Base-by-base conservation (phyloP, 2,329 filamentous ascomycete genomes). In the Paracorniculantispora psalliotae region DNA sequence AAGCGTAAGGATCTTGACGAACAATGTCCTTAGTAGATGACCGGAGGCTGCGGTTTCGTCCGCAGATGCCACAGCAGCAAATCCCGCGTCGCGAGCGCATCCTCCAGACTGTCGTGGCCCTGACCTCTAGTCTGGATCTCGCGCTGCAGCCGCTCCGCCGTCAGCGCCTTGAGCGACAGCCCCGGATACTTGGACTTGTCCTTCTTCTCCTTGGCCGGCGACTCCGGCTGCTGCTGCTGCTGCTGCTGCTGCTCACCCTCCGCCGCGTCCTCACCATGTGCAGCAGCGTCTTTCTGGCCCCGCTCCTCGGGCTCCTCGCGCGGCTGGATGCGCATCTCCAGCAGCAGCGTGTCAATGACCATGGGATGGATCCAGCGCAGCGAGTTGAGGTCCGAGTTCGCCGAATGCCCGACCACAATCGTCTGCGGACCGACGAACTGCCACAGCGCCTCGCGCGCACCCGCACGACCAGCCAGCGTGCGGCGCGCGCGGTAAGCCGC, bases 341-440 rank as follows among this genome's bases (percentile, higher is more conserved):
- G 60, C 2, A 74, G 26, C n/a, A 72, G 65, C 0, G 79, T 80
- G 63, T 83, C 80, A 19, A 82, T 68, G 0, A 82, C 66, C 0
- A 62, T 59, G 0, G 57, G 56, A 62, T 82, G 80, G 13, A 79
- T 75, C 77, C 78, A 80, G n/a, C 79, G 70, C 61, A 83, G 65
- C 1, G 73, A 68, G 0, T 65, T 64, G 19, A 83, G 63, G 61
- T 82, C 80, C 37, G 71, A 69, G 10, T 73, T 64, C 1, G 72
- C 74, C 0, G 71, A 72, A 55, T 84, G 81, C 0, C 75, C 75
- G 2, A 84, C 69, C 7, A 84, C 69, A 9, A 82, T 69, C 0
- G 81, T 84, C 0, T 75, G 63, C 0, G 73, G 73, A 0, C 75
- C 73, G 4, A 83, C 71, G 56, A 75, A 79, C 12, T 68, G 64